A percentile compares a stretch with the other conserved stretches of the same genome.
Evolutionary conservation across 495 filamentous ascomycete genomes (phyloP).

Genomic region (Hypomontagnella submonticulosa): DNA sequence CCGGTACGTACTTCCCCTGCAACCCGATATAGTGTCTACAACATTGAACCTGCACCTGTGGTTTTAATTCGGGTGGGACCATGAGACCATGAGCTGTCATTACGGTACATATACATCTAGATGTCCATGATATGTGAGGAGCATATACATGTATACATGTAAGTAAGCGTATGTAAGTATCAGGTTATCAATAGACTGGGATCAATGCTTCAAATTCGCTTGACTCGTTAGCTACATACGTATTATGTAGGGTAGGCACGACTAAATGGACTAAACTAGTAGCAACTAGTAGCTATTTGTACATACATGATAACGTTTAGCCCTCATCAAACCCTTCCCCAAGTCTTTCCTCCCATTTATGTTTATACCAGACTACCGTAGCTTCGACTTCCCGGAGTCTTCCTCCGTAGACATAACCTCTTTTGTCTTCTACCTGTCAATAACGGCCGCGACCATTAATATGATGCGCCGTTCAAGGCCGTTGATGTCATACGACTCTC

Average conservation of each 20-base stretch:
- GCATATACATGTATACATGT: neutral
- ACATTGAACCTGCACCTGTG: neutral
- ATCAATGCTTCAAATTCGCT: neutral
- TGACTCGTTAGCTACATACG: constrained; percentile 26
- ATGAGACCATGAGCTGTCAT: constrained; percentile 22
- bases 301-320: constrained; percentile 38
- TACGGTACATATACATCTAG: constrained; percentile 6
- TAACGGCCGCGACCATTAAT: constrained; percentile 19
- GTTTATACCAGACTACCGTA: constrained; percentile 11
- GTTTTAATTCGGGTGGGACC: constrained; percentile 25
- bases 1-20: constrained; percentile 19
- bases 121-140: no score
- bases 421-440: constrained; percentile 11
- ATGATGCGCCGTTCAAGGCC: constrained; percentile 39
- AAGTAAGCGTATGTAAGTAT: neutral
- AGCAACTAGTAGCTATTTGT: constrained; percentile 20
- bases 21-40: neutral
- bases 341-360: constrained; percentile 22
- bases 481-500: constrained; percentile 25
- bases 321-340: constrained; percentile 25
- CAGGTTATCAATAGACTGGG: neutral
- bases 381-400: constrained; percentile 11
- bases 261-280: neutral
- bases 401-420: constrained; percentile 13
- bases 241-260: constrained; percentile 1